Evolutionary conservation across 345 rosid genomes (phyloP).

Genomic region (Arabis hirsuta): DNA sequence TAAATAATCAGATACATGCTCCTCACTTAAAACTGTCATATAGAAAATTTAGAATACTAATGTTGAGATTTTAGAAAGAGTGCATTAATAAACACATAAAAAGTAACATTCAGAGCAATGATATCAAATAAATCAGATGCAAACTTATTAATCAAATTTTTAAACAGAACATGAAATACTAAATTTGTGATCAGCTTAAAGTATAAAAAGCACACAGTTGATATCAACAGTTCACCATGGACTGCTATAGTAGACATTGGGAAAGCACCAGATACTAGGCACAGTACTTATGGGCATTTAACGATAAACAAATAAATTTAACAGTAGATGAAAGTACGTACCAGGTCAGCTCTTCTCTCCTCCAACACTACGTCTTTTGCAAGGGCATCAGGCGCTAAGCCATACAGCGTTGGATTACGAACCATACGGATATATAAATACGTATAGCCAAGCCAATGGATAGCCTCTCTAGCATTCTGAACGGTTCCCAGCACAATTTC

Average conservation of each 20-base stretch:
- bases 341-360: constrained; percentile 99
- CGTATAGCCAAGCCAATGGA: constrained; percentile 95
- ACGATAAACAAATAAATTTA: constrained; percentile 7
- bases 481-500: constrained; percentile 98
- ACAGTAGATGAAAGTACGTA: constrained; percentile 40
- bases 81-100: too few species aligned
- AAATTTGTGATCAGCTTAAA: background rate
- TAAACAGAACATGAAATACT: background rate
- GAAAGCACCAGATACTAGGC: constrained; percentile 21
- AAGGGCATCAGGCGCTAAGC: constrained; percentile 83
- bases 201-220: background rate
- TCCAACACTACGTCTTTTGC: constrained; percentile 68
- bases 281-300: background rate
- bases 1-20: too few species aligned
- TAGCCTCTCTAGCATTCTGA: constrained; percentile 96
- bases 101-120: background rate
- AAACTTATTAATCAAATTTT: constrained; percentile 9
- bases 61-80: too few species aligned
- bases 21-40: too few species aligned
- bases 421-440: constrained; percentile 84
- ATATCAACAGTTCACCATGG: constrained; percentile 12
- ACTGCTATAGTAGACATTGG: constrained; percentile 5
- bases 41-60: too few species aligned
- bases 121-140: constrained; percentile 13
- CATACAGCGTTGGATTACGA: constrained; percentile 88